phyloP scores from a whole-genome alignment of 495 filamentous ascomycete genomes.

The Chaetomidium leptoderma region DNA sequence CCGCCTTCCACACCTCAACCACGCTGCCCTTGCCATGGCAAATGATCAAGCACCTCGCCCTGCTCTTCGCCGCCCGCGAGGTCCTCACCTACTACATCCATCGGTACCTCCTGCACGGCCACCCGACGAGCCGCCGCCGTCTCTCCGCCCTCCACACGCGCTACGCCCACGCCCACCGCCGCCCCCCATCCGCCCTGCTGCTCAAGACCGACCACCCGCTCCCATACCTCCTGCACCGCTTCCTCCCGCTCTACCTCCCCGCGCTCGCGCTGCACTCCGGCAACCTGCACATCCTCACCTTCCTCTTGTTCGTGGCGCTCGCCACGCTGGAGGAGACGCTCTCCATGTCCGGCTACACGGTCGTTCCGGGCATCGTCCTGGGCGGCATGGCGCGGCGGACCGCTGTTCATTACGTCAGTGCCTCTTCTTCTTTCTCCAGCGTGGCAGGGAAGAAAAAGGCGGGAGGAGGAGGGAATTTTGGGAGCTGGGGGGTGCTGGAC shows the following conservation, averaged over 20 bases:
- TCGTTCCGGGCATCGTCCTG: constrained; percentile 70
- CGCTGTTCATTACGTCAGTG: constrained; percentile 66
- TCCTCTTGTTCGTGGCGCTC: constrained; percentile 62
- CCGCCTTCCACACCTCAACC: constrained; percentile 43
- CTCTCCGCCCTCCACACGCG: constrained; percentile 46
- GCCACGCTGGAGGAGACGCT: constrained; percentile 74
- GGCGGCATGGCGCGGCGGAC: constrained; percentile 67
- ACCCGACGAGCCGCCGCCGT: constrained; percentile 25
- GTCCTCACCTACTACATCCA: constrained; percentile 66
- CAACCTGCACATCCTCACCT: constrained; percentile 80
- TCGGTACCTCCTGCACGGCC: constrained; percentile 62
- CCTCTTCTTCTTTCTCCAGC: no score
- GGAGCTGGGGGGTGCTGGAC: constrained; percentile 73
- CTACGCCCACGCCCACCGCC: constrained; percentile 58
- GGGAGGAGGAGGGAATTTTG: constrained; percentile 68
- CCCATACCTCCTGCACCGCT: constrained; percentile 62
- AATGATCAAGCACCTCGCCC: constrained; percentile 60
- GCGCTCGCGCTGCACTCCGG: constrained; percentile 25
- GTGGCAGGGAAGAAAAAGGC: no score
- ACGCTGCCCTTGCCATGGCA: constrained; percentile 47
- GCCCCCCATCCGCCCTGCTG: constrained; percentile 58
- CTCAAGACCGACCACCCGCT: constrained; percentile 72
- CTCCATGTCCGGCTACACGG: constrained; percentile 70
- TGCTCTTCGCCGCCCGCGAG: constrained; percentile 55
- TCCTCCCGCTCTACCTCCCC: constrained; percentile 71